Conservation (phyloP, 352 stramenopile genomes). For the Phytophthora pinifolia region DNA sequence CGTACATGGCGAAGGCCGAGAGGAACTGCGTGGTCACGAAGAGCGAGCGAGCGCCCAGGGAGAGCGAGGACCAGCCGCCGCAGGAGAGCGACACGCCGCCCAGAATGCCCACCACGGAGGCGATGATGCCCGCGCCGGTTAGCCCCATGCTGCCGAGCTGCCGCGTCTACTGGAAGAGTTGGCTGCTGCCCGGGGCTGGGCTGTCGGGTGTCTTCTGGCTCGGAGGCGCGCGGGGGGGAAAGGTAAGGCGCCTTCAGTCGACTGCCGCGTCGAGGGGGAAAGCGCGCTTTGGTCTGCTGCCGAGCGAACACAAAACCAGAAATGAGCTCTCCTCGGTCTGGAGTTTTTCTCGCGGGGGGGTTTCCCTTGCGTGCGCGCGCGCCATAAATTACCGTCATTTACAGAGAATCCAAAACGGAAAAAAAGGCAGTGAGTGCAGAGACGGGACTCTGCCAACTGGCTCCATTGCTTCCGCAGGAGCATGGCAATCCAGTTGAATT, state of each 20-base stretch:
- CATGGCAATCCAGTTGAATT: too few species aligned
- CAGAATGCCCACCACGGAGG: conserved; percentile 74
- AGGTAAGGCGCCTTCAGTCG: conserved; percentile 25
- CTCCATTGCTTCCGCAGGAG: too few species aligned
- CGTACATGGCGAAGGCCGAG: conserved; percentile 84
- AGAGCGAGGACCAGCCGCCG: conserved; percentile 84
- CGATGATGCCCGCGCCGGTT: conserved; percentile 64
- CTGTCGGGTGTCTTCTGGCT: conserved; percentile 8
- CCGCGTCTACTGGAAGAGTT: conserved; percentile 10
- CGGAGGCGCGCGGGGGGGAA: not conserved
- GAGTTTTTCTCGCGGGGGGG: conserved; percentile 5
- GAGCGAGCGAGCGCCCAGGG: conserved; percentile 79
- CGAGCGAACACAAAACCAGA: conserved; percentile 59
- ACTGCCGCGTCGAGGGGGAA: conserved; percentile 8
- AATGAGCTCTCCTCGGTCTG: conserved; percentile 37
- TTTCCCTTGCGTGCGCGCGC: conserved; percentile 30
- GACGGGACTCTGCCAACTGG: too few species aligned
- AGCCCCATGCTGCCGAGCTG: conserved; percentile 44
- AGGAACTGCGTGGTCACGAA: conserved; percentile 83
- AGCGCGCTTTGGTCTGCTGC: conserved; percentile 35
- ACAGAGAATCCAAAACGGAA: conserved; percentile 28
- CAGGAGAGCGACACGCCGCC: conserved; percentile 85
- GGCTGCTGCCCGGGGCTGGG: not conserved
- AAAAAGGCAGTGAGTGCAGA: conserved; percentile 1
- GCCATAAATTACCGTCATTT: conserved; percentile 37